Conservation (phyloP, 768 basidiomycete genomes). For the Clathrus columnatus region DNA sequence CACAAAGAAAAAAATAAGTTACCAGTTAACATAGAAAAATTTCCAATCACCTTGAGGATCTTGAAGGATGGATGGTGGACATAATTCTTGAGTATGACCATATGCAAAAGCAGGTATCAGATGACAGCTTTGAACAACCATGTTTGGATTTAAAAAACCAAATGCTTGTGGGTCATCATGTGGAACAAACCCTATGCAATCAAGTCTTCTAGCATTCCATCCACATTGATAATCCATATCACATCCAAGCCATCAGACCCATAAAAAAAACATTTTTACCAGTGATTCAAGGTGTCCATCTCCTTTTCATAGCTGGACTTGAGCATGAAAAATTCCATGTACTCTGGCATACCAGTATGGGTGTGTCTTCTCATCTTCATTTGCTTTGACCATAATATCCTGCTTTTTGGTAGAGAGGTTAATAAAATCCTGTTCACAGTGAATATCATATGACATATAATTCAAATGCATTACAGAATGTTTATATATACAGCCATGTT, state of each 20-base stretch:
- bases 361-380: neutral
- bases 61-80: constrained; percentile 5
- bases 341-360: constrained; percentile 11
- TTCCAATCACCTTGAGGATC: constrained; percentile 24
- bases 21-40: constrained; percentile 32
- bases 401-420: constrained; percentile 4
- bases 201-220: constrained; percentile 22
- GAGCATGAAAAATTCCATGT: constrained; percentile 4
- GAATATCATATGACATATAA: constrained; percentile 18
- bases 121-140: constrained; percentile 32
- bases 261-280: constrained; percentile 31
- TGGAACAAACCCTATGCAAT: constrained; percentile 31
- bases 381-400: constrained; percentile 13
- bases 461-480: constrained; percentile 4
- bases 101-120: constrained; percentile 33
- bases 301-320: neutral
- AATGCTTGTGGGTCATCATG: constrained; percentile 25
- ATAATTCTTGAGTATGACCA: constrained; percentile 15
- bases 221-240: constrained; percentile 22
- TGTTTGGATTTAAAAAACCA: constrained; percentile 37
- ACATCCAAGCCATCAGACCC: constrained; percentile 30
- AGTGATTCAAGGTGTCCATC: neutral
- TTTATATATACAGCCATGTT: neutral
- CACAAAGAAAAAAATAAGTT: neutral
- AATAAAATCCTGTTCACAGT: constrained; percentile 14